Base-by-base conservation (phyloP, 1,284 basidiomycete species). In the Ustilago loliicola region DNA sequence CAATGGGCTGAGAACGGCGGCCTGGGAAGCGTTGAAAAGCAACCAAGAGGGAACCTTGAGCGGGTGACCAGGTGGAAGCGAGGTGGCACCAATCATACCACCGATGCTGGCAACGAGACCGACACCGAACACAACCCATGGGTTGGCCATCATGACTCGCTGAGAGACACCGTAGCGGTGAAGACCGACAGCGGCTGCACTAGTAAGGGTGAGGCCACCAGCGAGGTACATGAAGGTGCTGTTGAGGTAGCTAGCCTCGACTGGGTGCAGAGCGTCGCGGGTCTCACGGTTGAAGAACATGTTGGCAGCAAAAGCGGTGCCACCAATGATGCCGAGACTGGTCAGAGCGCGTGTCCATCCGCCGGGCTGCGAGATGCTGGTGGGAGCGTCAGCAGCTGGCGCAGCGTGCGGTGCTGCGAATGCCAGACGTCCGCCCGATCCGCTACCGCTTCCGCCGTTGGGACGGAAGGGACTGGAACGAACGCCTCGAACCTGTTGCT, bases 191-290 rank as follows among this genome's bases (percentile, higher is more conserved):
- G 94, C 94, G n/a, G 90, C 91, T 21, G 91, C 86, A 1, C 93
- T 94, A 1, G 93, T 94, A 29, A 94, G 86, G 2, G 89, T 89
- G 25, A 96, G 89, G 6, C 94, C 94, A 60, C 90, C 93, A 23
- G 92, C 94, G 9, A 94, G 94, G 81, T 94, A 96, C 82, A 90
- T 91, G 89, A 96, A 96, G 60, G 91, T 93, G 56, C 91, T 90
- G 83, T 96, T 90, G n/a, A 96, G 88, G 84, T 93, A 91, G 51
- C 61, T 56, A 21, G 72, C 72, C 48, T 77, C 76, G 63, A 67
- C 69, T 10, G 73, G 66, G 48, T 78, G 66, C 34, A 86, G 62
- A 19, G 66, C 68, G 27, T 83, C 80, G 61, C 84, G 82, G 0
- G 82, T 85, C 50, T 79, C 76, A 23, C 85, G 80, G 76, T 86